Evolutionary conservation across 108 stramenopile species (phyloP).

Genomic region (Fragilaria radians): DNA sequence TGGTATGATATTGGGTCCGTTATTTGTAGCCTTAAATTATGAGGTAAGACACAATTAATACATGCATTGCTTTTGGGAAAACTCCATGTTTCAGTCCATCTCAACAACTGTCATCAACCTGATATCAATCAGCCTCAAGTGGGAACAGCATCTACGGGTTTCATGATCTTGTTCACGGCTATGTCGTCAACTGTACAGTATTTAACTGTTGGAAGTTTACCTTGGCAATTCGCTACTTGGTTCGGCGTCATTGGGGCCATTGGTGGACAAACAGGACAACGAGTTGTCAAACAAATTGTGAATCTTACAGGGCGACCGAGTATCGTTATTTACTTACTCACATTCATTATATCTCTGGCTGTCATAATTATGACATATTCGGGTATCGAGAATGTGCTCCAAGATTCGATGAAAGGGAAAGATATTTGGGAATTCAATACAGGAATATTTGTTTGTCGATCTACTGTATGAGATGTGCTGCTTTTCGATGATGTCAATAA

Average conservation of each 20-base stretch:
- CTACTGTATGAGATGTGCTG: too few relatives aligned
- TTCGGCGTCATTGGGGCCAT: neutral
- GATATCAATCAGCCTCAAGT: neutral
- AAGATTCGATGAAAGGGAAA: neutral
- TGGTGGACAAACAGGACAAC: neutral
- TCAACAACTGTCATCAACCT: too few relatives aligned
- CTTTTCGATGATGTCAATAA: too few relatives aligned
- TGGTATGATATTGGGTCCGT: neutral
- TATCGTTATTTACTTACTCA: neutral
- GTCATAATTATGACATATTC: neutral
- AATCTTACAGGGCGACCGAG: neutral
- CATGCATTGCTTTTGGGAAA: too few relatives aligned
- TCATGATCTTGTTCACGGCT: slow-evolving; percentile 1
- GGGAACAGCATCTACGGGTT: neutral
- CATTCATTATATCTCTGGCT: neutral
- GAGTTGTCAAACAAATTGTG: neutral
- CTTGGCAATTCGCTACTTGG: neutral
- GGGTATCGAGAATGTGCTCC: neutral
- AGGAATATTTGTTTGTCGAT: neutral
- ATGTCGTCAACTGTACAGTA: neutral
- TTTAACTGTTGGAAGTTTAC: neutral
- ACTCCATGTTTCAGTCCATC: too few relatives aligned
- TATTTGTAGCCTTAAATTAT: neutral
- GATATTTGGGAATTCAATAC: neutral
- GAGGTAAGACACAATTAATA: neutral